Evolutionary conservation across 345 rosid genomes (phyloP), one percentile per base, ranked within the genome.

Genomic region (Eucalyptus regnans): DNA sequence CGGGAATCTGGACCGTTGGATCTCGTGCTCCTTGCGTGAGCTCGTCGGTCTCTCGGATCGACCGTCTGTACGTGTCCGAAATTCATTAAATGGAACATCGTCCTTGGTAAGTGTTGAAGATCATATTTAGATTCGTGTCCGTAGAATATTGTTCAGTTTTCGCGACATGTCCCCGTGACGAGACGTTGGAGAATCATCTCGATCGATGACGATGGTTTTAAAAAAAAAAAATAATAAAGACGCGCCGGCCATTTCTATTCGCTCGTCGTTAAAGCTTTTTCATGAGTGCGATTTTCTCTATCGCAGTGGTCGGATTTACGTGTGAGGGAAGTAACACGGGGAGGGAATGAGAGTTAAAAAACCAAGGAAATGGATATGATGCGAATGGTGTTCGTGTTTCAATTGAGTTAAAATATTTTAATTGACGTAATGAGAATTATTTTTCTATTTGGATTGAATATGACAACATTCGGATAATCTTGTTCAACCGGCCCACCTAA

Each of bases 201-300:
- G 18, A 64, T 14, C 31, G 71, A 29, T 62, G 16, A 3, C 64
- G 64, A 52, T 52, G 0, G 58, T 52, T 52, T 18, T 9, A 2
- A 18, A 52, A 18, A 18, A 6, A 1, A 7, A 1, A 3, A 0
- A 7, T 8, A 52, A 18, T 33, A 52, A 8, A 52, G 25, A 20
- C 25, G 10, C 10, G 4, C 11, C 5, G 60, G 11, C 27, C 11
- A 56, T 56, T 54, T 56, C 12, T 20, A 56, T 56, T 56, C 22
- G 60, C 60, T 8, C 11, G 27, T 54, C 11, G 0, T 16, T 54
- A 8, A 54, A 2, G 11, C 5, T 3, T 23, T 23, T 56, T 56
- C 62, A 2, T 23, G 12, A 49, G 14, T 50, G 13, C 7, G 66
- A 60, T 60, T 60, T 60, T 60, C 31, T 60, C 4, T 3, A 27